phyloP scores from a whole-genome alignment of 2,329 filamentous ascomycete genomes.

The Aspergillus jensenii region DNA sequence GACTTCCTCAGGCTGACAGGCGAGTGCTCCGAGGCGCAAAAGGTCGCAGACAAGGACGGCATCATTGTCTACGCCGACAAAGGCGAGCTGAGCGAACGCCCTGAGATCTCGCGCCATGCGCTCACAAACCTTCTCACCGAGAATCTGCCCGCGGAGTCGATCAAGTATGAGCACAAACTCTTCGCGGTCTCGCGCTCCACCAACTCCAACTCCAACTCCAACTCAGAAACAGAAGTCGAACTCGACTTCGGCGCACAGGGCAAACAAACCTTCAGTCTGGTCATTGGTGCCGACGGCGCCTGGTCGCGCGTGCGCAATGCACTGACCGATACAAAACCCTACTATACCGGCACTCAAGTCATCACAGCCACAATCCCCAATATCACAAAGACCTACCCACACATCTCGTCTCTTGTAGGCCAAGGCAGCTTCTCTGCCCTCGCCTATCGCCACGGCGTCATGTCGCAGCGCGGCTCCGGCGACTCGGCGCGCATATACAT shows the following conservation, averaged over 20 bases:
- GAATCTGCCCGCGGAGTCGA: conserved; percentile 10
- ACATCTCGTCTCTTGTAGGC: conserved; percentile 24
- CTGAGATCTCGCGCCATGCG: conserved; percentile 26
- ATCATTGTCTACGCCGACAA: conserved; percentile 2
- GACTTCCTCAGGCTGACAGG: conserved; percentile 18
- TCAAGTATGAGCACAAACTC: conserved; percentile 26
- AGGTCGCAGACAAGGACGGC: background rate
- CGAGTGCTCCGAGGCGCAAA: conserved; percentile 4
- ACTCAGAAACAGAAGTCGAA: background rate
- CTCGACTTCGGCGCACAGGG: conserved; percentile 19
- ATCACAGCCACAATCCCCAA: conserved; percentile 20
- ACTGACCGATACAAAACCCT: conserved; percentile 21
- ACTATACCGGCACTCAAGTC: conserved; percentile 20
- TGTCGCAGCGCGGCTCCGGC: conserved; percentile 24
- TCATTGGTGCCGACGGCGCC: conserved; percentile 30
- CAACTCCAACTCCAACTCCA: background rate
- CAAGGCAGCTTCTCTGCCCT: conserved; percentile 27
- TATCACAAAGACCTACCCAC: conserved; percentile 21
- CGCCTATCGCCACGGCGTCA: conserved; percentile 25
- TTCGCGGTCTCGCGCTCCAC: background rate
- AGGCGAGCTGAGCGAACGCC: conserved; percentile 15
- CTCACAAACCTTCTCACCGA: conserved; percentile 18
- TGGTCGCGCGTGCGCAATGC: conserved; percentile 26
- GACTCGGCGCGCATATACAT: conserved; percentile 25
- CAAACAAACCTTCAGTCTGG: conserved; percentile 18